These are phyloP conservation scores for Nigrospora sphaerica DNA, from an alignment of 2,329 filamentous ascomycete species.

Conservation along the genomic window DNA sequence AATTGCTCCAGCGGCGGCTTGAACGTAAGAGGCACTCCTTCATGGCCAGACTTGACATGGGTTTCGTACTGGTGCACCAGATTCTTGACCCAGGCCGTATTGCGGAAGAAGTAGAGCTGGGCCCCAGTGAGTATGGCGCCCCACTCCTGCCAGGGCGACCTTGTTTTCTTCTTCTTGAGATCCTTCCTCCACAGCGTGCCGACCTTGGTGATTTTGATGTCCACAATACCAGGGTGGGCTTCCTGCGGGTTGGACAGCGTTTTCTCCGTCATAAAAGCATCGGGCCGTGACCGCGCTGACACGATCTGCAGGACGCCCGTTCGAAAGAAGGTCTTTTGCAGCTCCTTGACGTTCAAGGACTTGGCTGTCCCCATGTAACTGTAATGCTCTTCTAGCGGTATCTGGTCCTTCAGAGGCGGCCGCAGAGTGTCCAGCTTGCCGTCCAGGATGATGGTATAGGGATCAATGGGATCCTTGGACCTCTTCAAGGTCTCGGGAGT, in stretches of 20 bases:
- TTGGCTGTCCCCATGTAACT: constrained; percentile 72
- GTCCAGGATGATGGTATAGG: constrained; percentile 90
- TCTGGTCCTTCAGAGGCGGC: constrained; percentile 84
- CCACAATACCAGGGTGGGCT: constrained; percentile 85
- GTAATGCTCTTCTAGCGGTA: constrained; percentile 88
- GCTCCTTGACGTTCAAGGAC: constrained; percentile 69
- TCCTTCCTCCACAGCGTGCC: constrained; percentile 94
- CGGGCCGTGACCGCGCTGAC: constrained; percentile 84
- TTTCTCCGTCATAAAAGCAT: constrained; percentile 88
- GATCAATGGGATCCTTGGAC: constrained; percentile 82
- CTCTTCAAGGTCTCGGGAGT: constrained; percentile 58
- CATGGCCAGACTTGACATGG: constrained; percentile 71
- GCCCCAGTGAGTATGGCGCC: constrained; percentile 94
- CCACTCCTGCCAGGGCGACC: constrained; percentile 99
- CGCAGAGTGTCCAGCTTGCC: constrained; percentile 75
- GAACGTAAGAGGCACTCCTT: constrained; percentile 75
- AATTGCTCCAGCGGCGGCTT: constrained; percentile 85
- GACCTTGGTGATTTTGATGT: constrained; percentile 96
- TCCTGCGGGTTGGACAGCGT: constrained; percentile 79
- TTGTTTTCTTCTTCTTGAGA: constrained; percentile 82
- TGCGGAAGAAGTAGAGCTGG: constrained; percentile 93
- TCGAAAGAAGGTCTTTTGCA: constrained; percentile 85
- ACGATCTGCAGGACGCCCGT: constrained; percentile 92
- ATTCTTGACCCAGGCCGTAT: constrained; percentile 85
- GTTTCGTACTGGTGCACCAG: constrained; percentile 82